Percentiles rank a stretch among this genome's conserved stretches.
Evolutionary conservation across 768 basidiomycete species (phyloP).

Genomic region (Clitopilus hobsonii): DNA sequence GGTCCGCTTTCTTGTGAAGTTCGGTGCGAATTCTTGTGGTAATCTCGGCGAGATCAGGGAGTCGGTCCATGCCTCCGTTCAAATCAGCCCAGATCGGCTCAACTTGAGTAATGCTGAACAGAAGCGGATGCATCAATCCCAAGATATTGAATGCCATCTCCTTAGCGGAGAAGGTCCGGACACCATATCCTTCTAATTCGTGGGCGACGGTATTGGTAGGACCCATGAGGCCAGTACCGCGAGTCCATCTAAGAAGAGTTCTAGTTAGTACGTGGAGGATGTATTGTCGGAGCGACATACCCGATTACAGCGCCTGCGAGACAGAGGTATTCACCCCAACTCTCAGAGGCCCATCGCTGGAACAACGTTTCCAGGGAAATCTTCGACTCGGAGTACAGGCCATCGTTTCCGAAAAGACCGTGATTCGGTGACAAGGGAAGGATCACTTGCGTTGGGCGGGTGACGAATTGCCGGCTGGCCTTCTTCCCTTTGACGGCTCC

Average conservation of each 20-base stretch:
- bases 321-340: conserved; percentile 99
- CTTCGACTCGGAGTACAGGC: conserved; percentile 97
- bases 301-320: conserved; percentile 98
- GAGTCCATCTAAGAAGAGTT: conserved; percentile 82
- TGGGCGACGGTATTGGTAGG: conserved; percentile 94
- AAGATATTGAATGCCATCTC: conserved; percentile 99
- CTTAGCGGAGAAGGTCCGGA: conserved; percentile 98
- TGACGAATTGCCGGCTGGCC: conserved; percentile 93
- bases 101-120: conserved; percentile 99
- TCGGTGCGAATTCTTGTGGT: conserved; percentile 80
- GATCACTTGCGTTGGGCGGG: conserved; percentile 97
- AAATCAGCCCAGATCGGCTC: conserved; percentile 99
- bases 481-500: conserved; percentile 99
- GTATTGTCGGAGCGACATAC: conserved; percentile 37
- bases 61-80: conserved; percentile 96
- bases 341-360: conserved; percentile 97
- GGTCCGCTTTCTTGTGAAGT: conserved; percentile 82
- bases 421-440: conserved; percentile 98
- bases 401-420: conserved; percentile 96
- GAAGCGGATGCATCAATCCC: conserved; percentile 96
- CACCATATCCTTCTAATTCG: conserved; percentile 87
- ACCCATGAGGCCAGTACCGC: conserved; percentile 96
- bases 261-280: conserved; percentile 3
- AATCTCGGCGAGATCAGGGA: conserved; percentile 91
- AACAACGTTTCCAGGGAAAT: conserved; percentile 97